phyloP scores from a whole-genome alignment of 208 protist species.

The Leishmania aethiopica region DNA sequence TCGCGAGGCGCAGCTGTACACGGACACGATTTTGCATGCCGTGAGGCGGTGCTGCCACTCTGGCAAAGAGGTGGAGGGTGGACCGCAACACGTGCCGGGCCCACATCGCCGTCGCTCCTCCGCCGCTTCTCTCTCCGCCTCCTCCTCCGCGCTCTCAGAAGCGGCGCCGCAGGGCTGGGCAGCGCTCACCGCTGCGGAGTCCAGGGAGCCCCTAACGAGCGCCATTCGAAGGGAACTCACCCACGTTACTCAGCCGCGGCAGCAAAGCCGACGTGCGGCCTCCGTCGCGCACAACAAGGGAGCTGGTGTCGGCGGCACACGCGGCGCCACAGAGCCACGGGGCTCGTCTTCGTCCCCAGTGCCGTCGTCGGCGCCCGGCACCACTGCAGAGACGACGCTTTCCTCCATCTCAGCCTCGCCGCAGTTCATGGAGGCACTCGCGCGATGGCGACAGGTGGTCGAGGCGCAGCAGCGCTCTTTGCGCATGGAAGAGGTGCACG shows the following conservation, averaged over 20 bases:
- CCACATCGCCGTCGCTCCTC: background rate
- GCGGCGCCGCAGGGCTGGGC: slow-evolving; percentile 7
- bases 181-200: background rate
- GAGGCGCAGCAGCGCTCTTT: slow-evolving; percentile 17
- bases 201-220: background rate
- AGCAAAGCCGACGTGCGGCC: background rate
- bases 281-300: background rate
- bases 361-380: background rate
- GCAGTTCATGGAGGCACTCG: background rate
- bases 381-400: background rate
- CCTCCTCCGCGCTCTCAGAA: background rate
- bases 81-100: background rate
- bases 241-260: background rate
- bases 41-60: slow-evolving; percentile 3
- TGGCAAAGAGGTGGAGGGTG: background rate
- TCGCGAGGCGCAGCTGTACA: slow-evolving; percentile 22
- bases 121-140: background rate
- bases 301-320: background rate
- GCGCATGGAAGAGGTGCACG: slow-evolving; percentile 18
- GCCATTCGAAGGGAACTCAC: background rate
- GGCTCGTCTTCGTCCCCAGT: background rate
- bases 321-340: background rate
- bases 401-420: background rate
- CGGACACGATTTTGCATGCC: background rate
- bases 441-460: slow-evolving; percentile 16